Conservation (phyloP, 129 eudicot genomes). For the Centrapalus pauciflorus region DNA sequence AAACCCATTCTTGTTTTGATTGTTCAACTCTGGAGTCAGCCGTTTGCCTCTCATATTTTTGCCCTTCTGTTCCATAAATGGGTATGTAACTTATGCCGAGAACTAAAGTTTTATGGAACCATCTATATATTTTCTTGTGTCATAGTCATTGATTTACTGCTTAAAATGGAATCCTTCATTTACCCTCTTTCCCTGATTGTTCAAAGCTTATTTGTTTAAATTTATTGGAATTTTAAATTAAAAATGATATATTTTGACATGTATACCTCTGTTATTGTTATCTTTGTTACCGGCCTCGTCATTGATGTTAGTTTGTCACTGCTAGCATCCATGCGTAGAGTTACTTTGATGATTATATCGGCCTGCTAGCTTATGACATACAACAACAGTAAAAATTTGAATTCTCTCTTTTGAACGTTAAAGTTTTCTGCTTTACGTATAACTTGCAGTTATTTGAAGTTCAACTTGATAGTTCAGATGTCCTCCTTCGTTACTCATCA, state of each 20-base stretch:
- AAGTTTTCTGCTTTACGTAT: neutral
- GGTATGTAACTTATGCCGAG: conserved; percentile 42
- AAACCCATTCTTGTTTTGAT: conserved; percentile 74
- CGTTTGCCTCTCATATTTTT: conserved; percentile 82
- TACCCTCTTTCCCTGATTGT: neutral
- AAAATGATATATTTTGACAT: neutral
- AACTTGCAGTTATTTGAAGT: conserved; percentile 84
- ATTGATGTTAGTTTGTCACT: too few relatives aligned
- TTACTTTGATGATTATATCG: too few relatives aligned
- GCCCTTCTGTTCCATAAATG: conserved; percentile 84
- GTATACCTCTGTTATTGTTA: too few relatives aligned
- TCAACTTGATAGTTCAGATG: conserved; percentile 75
- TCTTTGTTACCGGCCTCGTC: neutral
- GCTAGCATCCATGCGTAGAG: too few relatives aligned
- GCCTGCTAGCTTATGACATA: neutral
- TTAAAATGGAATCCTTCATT: neutral
- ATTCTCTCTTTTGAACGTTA: neutral
- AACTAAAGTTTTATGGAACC: neutral
- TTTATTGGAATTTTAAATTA: neutral
- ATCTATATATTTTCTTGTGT: neutral
- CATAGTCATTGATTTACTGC: neutral
- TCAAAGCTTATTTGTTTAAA: neutral
- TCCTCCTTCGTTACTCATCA: conserved; percentile 84
- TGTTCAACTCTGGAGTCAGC: conserved; percentile 93
- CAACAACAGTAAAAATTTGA: neutral